phyloP scores from a whole-genome alignment of 2,329 filamentous ascomycete species.

The Graphium sp. region DNA sequence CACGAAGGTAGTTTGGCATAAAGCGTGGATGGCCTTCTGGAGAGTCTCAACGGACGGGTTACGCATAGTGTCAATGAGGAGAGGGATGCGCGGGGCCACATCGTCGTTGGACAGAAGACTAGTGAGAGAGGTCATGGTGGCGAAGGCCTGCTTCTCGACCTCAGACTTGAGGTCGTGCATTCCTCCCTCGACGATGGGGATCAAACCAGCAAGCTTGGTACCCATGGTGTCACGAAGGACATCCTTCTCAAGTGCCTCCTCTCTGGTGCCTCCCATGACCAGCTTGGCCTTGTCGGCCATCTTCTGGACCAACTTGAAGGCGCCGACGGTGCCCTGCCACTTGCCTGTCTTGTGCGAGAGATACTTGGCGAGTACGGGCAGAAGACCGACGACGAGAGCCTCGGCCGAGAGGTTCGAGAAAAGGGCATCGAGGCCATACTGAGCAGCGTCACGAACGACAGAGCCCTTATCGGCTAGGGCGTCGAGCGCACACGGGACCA shows the following conservation, averaged over 20 bases:
- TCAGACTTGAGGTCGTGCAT: conserved; percentile 96
- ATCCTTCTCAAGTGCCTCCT: conserved; percentile 78
- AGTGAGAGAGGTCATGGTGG: conserved; percentile 83
- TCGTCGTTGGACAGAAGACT: conserved; percentile 92
- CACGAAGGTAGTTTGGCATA: conserved; percentile 97
- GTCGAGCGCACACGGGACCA: conserved; percentile 63
- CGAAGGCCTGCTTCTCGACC: conserved; percentile 73
- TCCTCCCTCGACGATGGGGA: conserved; percentile 76
- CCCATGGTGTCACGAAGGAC: conserved; percentile 83
- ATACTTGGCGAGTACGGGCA: conserved; percentile 62
- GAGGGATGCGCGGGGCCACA: conserved; percentile 77
- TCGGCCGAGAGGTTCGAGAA: conserved; percentile 68
- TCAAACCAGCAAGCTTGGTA: conserved; percentile 67
- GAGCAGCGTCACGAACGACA: conserved; percentile 77
- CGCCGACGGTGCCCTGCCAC: conserved; percentile 91
- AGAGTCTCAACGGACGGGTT: conserved; percentile 76
- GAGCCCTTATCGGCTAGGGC: conserved; percentile 77
- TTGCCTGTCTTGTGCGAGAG: conserved; percentile 75
- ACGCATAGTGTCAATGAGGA: conserved; percentile 89
- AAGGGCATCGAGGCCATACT: conserved; percentile 84
- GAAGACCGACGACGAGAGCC: conserved; percentile 64
- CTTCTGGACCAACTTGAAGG: conserved; percentile 67
- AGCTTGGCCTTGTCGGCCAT: conserved; percentile 94
- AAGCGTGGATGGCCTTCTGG: conserved; percentile 89
- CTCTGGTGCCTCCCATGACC: conserved; percentile 58